These are phyloP conservation scores for Pachyrhizus erosus DNA, from an alignment of 306 rosid genomes.

Conservation along the genomic window DNA sequence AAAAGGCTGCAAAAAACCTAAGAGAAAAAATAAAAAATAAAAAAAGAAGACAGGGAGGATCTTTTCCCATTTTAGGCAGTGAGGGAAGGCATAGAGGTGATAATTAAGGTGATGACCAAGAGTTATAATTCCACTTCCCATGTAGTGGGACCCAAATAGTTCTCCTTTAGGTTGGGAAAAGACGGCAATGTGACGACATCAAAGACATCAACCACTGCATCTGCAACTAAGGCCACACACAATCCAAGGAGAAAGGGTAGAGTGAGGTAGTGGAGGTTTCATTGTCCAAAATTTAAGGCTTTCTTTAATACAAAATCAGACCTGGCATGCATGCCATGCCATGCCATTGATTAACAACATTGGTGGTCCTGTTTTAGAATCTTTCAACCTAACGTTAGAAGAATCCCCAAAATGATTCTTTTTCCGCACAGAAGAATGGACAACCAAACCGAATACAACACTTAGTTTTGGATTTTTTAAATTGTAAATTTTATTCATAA, in stretches of 20 bases:
- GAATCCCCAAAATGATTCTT: slow-evolving; percentile 66
- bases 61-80: slow-evolving; percentile 45
- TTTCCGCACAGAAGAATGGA: not conserved
- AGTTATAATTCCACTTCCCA: slow-evolving; percentile 38
- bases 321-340: slow-evolving; percentile 62
- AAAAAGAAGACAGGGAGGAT: not conserved
- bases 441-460: not conserved
- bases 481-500: not conserved
- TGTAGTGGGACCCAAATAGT: slow-evolving; percentile 51
- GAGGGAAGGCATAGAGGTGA: slow-evolving; percentile 29
- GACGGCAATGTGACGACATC: slow-evolving; percentile 55
- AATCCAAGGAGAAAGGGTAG: slow-evolving; percentile 24
- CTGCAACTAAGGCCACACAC: slow-evolving; percentile 56
- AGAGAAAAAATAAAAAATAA: not conserved
- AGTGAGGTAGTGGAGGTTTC: slow-evolving; percentile 39
- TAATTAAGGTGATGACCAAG: slow-evolving; percentile 34
- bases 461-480: not conserved
- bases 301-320: slow-evolving; percentile 38
- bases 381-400: slow-evolving; percentile 57
- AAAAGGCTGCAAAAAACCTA: no score
- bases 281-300: slow-evolving; percentile 29
- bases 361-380: slow-evolving; percentile 51
- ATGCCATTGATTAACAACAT: slow-evolving; percentile 38
- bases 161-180: slow-evolving; percentile 76
- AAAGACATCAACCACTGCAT: slow-evolving; percentile 33